Percentiles rank a stretch among this genome's conserved stretches.
These are phyloP conservation scores for Chloropicon primus DNA, from an alignment of 139 green algal genomes.

Conservation along the genomic window DNA sequence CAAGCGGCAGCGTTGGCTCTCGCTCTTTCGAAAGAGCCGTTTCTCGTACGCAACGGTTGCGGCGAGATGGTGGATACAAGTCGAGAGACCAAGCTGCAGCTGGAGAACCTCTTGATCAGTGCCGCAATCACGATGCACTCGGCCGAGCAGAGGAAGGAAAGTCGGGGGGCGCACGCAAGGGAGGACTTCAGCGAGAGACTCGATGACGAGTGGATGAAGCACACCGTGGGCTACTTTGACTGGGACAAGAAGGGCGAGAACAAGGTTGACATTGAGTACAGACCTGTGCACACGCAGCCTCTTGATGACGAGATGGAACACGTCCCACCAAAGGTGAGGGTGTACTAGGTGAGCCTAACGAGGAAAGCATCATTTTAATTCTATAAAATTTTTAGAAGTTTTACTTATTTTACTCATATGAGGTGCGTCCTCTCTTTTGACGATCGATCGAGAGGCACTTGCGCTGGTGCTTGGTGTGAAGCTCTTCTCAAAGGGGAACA, in stretches of 20 bases:
- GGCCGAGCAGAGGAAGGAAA: slow-evolving; percentile 61
- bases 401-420: too few relatives aligned
- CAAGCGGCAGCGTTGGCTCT: too few relatives aligned
- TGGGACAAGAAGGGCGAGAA: slow-evolving; percentile 14
- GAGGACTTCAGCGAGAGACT: slow-evolving; percentile 87
- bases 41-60: too few relatives aligned
- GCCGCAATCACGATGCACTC: slow-evolving; percentile 70
- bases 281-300: slow-evolving; percentile 90
- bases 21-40: too few relatives aligned
- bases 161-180: slow-evolving; percentile 81
- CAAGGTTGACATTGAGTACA: slow-evolving; percentile 78
- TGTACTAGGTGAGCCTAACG: slow-evolving; percentile 52
- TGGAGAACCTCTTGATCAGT: slow-evolving; percentile 97
- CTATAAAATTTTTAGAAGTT: too few relatives aligned
- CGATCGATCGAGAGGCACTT: too few relatives aligned
- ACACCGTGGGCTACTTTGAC: slow-evolving; percentile 81
- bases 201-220: slow-evolving; percentile 94
- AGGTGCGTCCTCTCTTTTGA: too few relatives aligned
- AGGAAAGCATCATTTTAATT: too few relatives aligned
- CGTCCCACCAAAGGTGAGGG: slow-evolving; percentile 76
- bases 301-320: slow-evolving; percentile 89
- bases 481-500: too few relatives aligned
- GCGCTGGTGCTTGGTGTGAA: too few relatives aligned
- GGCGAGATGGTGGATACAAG: too few relatives aligned
- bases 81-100: too few relatives aligned